Base-by-base conservation (phyloP, 2,329 filamentous ascomycete species). In the Xylaria sp. region DNA sequence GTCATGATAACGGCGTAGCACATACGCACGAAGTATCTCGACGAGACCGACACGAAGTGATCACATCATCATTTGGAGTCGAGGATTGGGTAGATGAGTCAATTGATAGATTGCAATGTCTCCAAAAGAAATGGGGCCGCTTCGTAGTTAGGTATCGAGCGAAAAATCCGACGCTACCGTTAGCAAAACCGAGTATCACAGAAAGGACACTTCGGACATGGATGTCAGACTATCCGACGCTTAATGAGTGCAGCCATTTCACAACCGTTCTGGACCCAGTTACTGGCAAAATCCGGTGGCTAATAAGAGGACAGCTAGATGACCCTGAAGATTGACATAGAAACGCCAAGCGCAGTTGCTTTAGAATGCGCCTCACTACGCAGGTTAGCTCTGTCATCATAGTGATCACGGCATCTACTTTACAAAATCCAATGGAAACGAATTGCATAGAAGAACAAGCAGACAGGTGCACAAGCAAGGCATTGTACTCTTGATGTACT, bases 211-310 rank as follows among this genome's bases (percentile, higher is more conserved):
- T 88, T 3, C 77, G 81, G 2, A 71, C 77, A 12, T 87, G 87
- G 86, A 77, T 88, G 9, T 78, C 79, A 25, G 78, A 78, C 15
- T 85, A 83, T 67, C 87, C 87, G 0, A 84, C 85, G 3, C 82
- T 82, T 18, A 90, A 89, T 72, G 84, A 87, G 63, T 80, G 79
- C 41, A 89, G 86, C 2, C 87, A 90, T 76, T 90, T 85, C 76
- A 82, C 83, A 4, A 82, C 83, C 23, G 77, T 90, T 32, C 83
- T 90, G 83, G 87, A 90, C 76, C 84, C 87, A 3, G 74, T 68
- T 6, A 75, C 74, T 15, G 86, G 86, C 0, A 76, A 78, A 13
- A 77, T 89, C 25, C 74, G 78, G 15, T 88, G 84, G 82, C 72
- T 83, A 9, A 67, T 73, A 34, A 52, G 65, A 34, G 61, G 67